Conservation (phyloP, 768 basidiomycete genomes). For the Pleurotus cornucopiae region DNA sequence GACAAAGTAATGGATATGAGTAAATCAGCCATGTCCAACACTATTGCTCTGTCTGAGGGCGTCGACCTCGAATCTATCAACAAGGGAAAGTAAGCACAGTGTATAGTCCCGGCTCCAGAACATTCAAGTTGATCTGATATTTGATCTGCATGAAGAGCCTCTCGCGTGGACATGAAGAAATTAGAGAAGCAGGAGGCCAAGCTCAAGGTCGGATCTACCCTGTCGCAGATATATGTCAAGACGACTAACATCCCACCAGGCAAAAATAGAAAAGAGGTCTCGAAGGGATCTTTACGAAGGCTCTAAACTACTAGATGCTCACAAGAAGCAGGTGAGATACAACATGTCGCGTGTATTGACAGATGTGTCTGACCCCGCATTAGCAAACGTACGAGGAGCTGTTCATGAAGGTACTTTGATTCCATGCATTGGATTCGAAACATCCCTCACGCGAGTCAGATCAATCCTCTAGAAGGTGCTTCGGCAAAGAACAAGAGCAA, state of each 20-base stretch:
- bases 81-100: constrained; percentile 75
- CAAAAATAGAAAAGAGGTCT: constrained; percentile 96
- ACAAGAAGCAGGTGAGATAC: constrained; percentile 73
- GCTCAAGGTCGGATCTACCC: constrained; percentile 52
- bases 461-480: constrained; percentile 85
- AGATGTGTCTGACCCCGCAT: not conserved
- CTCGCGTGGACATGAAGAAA: constrained; percentile 91
- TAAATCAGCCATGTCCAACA: constrained; percentile 74
- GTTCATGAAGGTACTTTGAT: constrained; percentile 81
- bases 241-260: constrained; percentile 35
- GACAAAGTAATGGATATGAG: constrained; percentile 90
- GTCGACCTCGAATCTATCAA: constrained; percentile 90
- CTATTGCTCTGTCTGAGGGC: constrained; percentile 75
- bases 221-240: not conserved
- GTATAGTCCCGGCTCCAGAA: not conserved
- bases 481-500: constrained; percentile 93
- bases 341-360: not conserved
- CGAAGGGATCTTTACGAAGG: constrained; percentile 91
- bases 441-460: constrained; percentile 33
- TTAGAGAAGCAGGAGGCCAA: constrained; percentile 97
- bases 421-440: not conserved
- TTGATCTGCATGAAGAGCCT: constrained; percentile 49
- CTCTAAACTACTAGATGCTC: constrained; percentile 89
- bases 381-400: constrained; percentile 98
- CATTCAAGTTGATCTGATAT: constrained; percentile 13